Base-by-base conservation (phyloP, 768 basidiomycete species). In the Auricularia sp. region DNA sequence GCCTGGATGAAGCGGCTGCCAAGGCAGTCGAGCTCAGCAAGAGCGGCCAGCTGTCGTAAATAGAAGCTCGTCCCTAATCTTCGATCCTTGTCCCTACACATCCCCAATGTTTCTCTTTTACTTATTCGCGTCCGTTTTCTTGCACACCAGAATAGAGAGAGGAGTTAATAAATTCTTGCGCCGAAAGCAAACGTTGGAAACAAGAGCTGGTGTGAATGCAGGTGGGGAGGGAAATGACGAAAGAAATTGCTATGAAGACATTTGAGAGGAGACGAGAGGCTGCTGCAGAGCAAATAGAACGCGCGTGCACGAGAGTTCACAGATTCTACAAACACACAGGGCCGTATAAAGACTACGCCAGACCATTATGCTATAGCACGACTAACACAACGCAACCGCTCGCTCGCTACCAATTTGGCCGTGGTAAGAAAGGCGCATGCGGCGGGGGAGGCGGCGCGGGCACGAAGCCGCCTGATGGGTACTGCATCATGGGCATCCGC, bases 1-100 rank as follows among this genome's bases (percentile, higher is more conserved):
- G 87, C 69, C 83, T 98, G 34, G 97, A 98, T 71, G 91, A 93
- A 67, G 96, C 96, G 65, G 93, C 91, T 18, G 81, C 87, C 72
- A 82, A 84, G 66, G 91, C 92, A 56, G 91, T 88, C 59, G 76
- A 88, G 74, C 74, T 91, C 18, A 59, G 56, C 56, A 59, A 59
- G 34, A 14, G 8, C 39, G 39, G 39, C 39, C 39, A 42, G 39
- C 8, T 42, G 39, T 42, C 18, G 47, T 18, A 51, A 16, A 51
- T 51, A 51, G 47, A 51, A 8, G 11, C 11, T 21, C 11, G 47
- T 51, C 47, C 18, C 47, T 51, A 18, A 51, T 18, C 18, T 51
- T 42, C 39, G 11, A 3, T 51, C 47, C 10, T 18, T 51, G 8
- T 51, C 18, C 47, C 47, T 21, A 18, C 21, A 18, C 18, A 18